A percentile compares a stretch with the other conserved stretches of the same genome.
These are phyloP conservation scores for Fomitopsis serialis DNA, from an alignment of 768 basidiomycete genomes.

Conservation along the genomic window DNA sequence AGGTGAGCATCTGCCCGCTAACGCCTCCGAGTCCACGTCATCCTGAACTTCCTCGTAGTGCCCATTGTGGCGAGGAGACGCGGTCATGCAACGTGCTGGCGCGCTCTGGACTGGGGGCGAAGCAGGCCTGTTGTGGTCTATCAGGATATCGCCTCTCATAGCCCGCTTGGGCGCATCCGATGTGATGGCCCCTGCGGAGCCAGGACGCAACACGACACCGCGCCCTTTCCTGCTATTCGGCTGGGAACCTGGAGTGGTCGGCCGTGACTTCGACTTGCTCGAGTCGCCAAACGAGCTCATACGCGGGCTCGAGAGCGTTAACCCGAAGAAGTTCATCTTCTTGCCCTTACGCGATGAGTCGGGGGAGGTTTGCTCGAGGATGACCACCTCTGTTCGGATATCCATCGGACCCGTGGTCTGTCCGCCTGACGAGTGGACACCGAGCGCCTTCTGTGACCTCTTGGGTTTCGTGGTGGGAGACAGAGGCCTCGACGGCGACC, in stretches of 20 bases:
- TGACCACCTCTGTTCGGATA: constrained; percentile 17
- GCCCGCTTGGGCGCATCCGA: constrained; percentile 6
- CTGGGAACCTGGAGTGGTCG: constrained; percentile 8
- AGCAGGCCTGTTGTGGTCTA: background rate
- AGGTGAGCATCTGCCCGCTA: constrained; percentile 29
- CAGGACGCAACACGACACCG: constrained; percentile 7
- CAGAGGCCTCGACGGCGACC: constrained; percentile 52
- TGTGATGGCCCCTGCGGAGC: constrained; percentile 12
- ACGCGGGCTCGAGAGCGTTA: constrained; percentile 18
- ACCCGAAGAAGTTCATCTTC: constrained; percentile 22
- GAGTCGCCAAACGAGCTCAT: constrained; percentile 18
- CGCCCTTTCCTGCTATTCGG: constrained; percentile 2
- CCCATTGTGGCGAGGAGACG: constrained; percentile 10
- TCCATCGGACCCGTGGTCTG: constrained; percentile 12
- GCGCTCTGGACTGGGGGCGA: background rate
- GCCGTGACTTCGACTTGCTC: constrained; percentile 13
- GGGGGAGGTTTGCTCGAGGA: constrained; percentile 11
- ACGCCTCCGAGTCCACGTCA: constrained; percentile 14
- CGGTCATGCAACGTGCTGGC: background rate
- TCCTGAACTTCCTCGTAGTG: constrained; percentile 6
- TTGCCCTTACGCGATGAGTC: constrained; percentile 17
- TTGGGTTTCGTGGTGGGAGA: constrained; percentile 55
- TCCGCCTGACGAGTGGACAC: background rate
- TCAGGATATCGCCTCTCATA: background rate
- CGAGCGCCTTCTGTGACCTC: constrained; percentile 10